Conservation (phyloP, 805 yeast species). For the Zygosaccharomyces rouxii region DNA sequence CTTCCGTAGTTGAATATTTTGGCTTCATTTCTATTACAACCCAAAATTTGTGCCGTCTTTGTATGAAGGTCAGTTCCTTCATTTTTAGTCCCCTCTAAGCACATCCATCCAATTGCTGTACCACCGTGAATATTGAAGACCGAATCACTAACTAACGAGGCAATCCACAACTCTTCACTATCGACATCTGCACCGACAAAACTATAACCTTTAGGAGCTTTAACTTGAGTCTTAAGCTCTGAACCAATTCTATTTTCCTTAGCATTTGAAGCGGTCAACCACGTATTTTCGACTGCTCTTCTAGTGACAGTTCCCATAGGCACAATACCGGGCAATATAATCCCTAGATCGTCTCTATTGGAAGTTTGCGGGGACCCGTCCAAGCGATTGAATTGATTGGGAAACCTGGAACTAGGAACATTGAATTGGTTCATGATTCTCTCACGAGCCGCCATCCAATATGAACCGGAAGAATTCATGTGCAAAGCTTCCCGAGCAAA, state of each 20-base stretch:
- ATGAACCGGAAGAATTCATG: conserved; percentile 76
- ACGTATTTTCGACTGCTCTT: conserved; percentile 93
- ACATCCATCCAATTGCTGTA: conserved; percentile 99
- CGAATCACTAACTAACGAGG: conserved; percentile 90
- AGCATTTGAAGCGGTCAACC: conserved; percentile 97
- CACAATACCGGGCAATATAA: conserved; percentile 77
- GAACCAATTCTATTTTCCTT: conserved; percentile 83
- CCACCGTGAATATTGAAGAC: conserved; percentile 88
- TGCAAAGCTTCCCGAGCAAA: conserved; percentile 73
- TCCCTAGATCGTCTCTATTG: conserved; percentile 43
- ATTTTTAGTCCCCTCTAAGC: conserved; percentile 87
- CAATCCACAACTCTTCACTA: conserved; percentile 97
- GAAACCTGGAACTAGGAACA: conserved; percentile 46
- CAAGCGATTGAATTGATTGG: conserved; percentile 21
- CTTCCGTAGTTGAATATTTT: conserved; percentile 95
- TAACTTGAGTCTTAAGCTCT: conserved; percentile 79
- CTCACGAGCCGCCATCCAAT: conserved; percentile 90
- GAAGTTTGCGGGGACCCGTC: conserved; percentile 12
- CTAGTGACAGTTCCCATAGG: conserved; percentile 97
- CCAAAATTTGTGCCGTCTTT: conserved; percentile 83
- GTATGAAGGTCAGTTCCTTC: conserved; percentile 95
- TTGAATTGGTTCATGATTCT: conserved; percentile 84
- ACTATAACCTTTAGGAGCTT: conserved; percentile 83
- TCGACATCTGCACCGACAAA: conserved; percentile 99
- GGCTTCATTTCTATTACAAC: conserved; percentile 87